Conservation (phyloP, 2,329 filamentous ascomycete species). For the Cladosporium sp. region DNA sequence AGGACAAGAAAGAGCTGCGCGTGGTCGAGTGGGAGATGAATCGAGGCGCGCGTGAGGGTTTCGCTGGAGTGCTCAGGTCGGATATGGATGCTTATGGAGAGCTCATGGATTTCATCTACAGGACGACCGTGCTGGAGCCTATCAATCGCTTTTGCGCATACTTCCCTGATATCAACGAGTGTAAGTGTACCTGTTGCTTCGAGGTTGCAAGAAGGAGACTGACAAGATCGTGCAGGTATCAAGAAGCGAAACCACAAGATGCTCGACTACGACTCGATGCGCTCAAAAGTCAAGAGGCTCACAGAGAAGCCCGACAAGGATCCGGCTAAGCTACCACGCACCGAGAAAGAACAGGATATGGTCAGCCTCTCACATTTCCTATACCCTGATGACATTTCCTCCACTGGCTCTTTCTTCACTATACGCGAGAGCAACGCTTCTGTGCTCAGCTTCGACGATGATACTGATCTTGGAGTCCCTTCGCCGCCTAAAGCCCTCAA, state of each 20-base stretch:
- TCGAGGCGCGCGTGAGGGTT: constrained; percentile 25
- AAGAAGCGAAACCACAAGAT: constrained; percentile 99
- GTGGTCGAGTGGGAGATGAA: constrained; percentile 33
- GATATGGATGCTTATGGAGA: constrained; percentile 19
- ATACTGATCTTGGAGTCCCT: constrained; percentile 23
- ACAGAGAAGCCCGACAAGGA: constrained; percentile 99
- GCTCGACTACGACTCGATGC: constrained; percentile 94
- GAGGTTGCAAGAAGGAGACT: neutral
- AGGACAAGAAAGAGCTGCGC: constrained; percentile 21
- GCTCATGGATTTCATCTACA: constrained; percentile 42
- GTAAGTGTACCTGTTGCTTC: constrained; percentile 49
- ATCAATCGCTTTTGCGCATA: constrained; percentile 97
- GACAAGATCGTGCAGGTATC: constrained; percentile 59
- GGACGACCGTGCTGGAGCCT: constrained; percentile 90
- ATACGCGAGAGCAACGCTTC: constrained; percentile 14
- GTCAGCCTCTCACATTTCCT: constrained; percentile 28
- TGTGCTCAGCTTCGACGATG: constrained; percentile 11
- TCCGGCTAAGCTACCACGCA: constrained; percentile 89
- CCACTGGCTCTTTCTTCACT: neutral
- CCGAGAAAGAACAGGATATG: constrained; percentile 95
- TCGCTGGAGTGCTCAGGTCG: constrained; percentile 15
- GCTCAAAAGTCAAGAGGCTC: constrained; percentile 93
- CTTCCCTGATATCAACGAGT: constrained; percentile 98
- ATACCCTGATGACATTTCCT: neutral
- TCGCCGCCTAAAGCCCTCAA: constrained; percentile 32